These are phyloP conservation scores for Exophiala sp. DNA, from an alignment of 2,329 filamentous ascomycete genomes.

Conservation along the genomic window DNA sequence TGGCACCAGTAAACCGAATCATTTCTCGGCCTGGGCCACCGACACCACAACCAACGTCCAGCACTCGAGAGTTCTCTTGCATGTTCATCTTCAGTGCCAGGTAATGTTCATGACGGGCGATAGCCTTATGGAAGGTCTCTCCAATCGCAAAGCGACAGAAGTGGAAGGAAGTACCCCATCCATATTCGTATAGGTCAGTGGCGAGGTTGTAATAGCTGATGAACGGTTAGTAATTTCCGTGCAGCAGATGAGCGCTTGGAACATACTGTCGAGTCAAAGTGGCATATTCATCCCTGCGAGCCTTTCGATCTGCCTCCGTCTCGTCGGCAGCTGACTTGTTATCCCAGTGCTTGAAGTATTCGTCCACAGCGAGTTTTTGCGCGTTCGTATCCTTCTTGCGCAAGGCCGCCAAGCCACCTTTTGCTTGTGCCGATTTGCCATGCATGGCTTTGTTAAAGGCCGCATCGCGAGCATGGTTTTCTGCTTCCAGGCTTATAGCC, in stretches of 20 bases:
- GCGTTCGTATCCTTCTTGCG: constrained; percentile 69
- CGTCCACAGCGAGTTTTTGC: constrained; percentile 74
- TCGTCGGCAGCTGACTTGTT: constrained; percentile 72
- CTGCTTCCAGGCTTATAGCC: constrained; percentile 57
- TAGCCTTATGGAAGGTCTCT: constrained; percentile 83
- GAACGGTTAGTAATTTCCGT: constrained; percentile 23
- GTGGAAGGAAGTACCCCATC: constrained; percentile 94
- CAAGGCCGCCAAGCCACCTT: constrained; percentile 75
- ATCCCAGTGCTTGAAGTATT: constrained; percentile 97
- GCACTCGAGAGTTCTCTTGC: constrained; percentile 76
- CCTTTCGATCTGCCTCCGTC: constrained; percentile 75
- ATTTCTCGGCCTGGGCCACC: constrained; percentile 94
- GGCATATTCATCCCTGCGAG: constrained; percentile 80
- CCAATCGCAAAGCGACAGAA: constrained; percentile 88
- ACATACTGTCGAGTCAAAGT: constrained; percentile 85
- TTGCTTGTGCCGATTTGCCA: constrained; percentile 62
- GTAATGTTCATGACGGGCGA: constrained; percentile 96
- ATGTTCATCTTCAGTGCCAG: constrained; percentile 84
- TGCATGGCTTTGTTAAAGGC: constrained; percentile 87
- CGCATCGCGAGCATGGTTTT: constrained; percentile 80
- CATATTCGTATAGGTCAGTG: constrained; percentile 95
- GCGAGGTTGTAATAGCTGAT: constrained; percentile 88
- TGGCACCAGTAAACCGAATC: constrained; percentile 85
- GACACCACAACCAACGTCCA: constrained; percentile 96
- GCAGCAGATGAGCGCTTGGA: constrained; percentile 27